A percentile compares a stretch with the other conserved stretches of the same genome.
Evolutionary conservation across 768 basidiomycete species (phyloP).

Genomic region (Lactarius hengduanensis): DNA sequence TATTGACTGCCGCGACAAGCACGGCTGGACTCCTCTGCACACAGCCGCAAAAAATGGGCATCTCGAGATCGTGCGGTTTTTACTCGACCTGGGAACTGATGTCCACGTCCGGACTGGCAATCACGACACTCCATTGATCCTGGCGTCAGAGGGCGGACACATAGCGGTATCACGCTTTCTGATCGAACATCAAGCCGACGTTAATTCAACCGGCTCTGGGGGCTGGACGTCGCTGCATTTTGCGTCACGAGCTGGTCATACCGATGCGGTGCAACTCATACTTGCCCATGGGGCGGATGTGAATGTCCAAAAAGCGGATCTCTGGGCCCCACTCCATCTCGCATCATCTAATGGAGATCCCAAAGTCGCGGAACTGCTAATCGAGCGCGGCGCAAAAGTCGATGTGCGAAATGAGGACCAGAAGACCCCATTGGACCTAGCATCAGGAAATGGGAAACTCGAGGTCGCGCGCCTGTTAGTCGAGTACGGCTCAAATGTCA

Average conservation of each 20-base stretch:
- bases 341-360: constrained; percentile 2
- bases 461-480: neutral
- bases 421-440: neutral
- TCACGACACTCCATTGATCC: neutral
- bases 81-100: neutral
- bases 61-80: neutral
- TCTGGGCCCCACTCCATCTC: neutral
- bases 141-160: neutral
- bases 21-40: neutral
- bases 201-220: neutral
- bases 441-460: neutral
- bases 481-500: neutral
- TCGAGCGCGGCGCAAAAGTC: neutral
- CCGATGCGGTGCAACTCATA: neutral
- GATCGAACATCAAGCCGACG: neutral
- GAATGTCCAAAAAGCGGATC: neutral
- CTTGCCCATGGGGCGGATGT: neutral
- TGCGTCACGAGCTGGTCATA: neutral
- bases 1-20: neutral
- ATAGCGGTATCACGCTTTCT: neutral
- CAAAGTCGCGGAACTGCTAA: neutral
- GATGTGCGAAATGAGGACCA: neutral
- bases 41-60: neutral
- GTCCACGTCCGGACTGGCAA: neutral
- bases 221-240: neutral